Conservation (phyloP, 805 yeast genomes). For the Hanseniaspora lachancei region DNA sequence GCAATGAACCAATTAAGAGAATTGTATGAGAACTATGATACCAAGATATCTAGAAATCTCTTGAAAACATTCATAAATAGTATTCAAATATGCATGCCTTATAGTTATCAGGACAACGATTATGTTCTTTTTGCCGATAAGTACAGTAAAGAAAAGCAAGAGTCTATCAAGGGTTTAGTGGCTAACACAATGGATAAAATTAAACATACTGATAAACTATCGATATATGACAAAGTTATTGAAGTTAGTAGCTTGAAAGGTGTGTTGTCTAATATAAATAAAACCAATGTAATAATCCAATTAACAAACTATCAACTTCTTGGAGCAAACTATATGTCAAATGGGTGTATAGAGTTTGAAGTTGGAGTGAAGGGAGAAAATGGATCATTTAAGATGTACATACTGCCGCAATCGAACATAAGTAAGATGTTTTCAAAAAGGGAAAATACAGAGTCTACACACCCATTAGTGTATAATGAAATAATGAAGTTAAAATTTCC, state of each 20-base stretch:
- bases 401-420: neutral
- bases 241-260: neutral
- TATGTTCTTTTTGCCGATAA: neutral
- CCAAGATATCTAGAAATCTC: neutral
- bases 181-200: neutral
- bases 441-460: neutral
- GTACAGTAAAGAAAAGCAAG: neutral
- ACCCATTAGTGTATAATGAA: neutral
- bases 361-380: neutral
- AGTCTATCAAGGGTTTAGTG: neutral
- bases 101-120: neutral
- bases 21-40: neutral
- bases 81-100: slow-evolving; percentile 4
- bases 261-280: neutral
- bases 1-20: neutral
- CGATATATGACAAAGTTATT: neutral
- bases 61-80: neutral
- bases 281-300: neutral
- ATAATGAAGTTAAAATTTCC: neutral
- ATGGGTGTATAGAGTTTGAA: neutral
- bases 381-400: neutral
- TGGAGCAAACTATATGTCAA: neutral
- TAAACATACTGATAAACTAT: neutral
- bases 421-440: neutral
- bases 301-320: neutral